Percentiles rank a stretch among this genome's conserved stretches.
Conservation (phyloP, 1,284 basidiomycete species). For the Cryptococcus floricola region DNA sequence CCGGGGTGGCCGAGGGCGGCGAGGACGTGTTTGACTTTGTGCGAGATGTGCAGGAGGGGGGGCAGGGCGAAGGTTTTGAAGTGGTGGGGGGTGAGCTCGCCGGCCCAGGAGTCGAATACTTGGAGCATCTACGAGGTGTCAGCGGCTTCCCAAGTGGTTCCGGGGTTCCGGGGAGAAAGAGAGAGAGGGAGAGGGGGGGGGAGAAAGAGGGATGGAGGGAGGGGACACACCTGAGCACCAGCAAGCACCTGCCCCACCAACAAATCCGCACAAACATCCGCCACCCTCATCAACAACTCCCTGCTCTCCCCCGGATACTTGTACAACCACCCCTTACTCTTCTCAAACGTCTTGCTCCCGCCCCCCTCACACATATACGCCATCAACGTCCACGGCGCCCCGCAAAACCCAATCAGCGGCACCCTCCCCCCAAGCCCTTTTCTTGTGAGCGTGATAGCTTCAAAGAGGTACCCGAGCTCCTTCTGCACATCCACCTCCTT, state of each 20-base stretch:
- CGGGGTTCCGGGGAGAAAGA: neutral
- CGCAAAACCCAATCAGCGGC: conserved; percentile 90
- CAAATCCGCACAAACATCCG: conserved; percentile 78
- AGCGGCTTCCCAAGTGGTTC: no score
- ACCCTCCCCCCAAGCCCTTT: conserved; percentile 75
- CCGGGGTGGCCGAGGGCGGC: conserved; percentile 55
- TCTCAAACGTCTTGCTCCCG: conserved; percentile 78
- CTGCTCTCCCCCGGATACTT: conserved; percentile 78
- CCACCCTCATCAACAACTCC: conserved; percentile 68
- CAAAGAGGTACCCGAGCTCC: conserved; percentile 84
- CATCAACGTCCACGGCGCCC: conserved; percentile 95
- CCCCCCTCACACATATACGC: conserved; percentile 96
- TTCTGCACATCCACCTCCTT: conserved; percentile 68
- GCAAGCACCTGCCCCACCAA: conserved; percentile 86
- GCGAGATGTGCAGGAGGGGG: conserved; percentile 47
- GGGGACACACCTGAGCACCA: conserved; percentile 71
- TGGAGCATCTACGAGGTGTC: conserved; percentile 67
- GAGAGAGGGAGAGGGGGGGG: neutral
- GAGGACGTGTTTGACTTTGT: conserved; percentile 61
- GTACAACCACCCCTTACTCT: conserved; percentile 88
- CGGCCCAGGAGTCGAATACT: conserved; percentile 93
- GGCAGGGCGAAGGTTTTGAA: conserved; percentile 61
- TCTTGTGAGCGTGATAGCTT: conserved; percentile 79
- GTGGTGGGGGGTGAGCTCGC: conserved; percentile 80
- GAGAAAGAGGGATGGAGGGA: neutral